Base-by-base conservation (phyloP, 805 yeast species). In the Starmerella sp. region DNA sequence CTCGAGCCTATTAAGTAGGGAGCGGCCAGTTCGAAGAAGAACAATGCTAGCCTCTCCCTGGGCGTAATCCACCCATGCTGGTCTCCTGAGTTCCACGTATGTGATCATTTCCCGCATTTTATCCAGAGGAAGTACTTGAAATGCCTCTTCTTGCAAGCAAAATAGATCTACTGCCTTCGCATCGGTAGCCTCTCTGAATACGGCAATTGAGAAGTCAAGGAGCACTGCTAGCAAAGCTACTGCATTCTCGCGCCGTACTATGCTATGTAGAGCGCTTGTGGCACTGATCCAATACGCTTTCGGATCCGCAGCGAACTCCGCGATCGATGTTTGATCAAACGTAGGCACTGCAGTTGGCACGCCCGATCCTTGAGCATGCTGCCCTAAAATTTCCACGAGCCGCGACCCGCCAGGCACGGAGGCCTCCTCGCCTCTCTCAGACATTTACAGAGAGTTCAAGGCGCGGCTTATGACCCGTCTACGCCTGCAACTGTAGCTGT, bases 11-110 rank as follows among this genome's bases (percentile, higher is more conserved):
- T 45, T 41, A 1, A 53, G 36, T 22, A 55, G 13, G 4, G 42
- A 11, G 14, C 53, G 54, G 17, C 53, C 37, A 13, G 51, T 48
- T 6, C 61, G 53, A 7, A 60, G 48, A 14, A 59, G 47, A 0
- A 43, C 44, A 11, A 59, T 49, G 36, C 60, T 54, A 15, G 51
- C 39, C 13, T 52, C 36, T 28, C 59, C 56, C 37, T 39, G 42
- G 4, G 57, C 54, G 13, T 15, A 39, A 2, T 15, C 38, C 6
- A 44, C 36, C 15, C 53, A 45, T 34, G 6, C 36, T 6, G 22
- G 8, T 7, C 15, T 13, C 14, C 60, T 48, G 3, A 11, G 28
- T 37, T 54, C 60, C 8, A 54, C 35, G 48, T 38, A 54, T 2
- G 47, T 39, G 43, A 57, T 44, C 17, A 58, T 37, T 34, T 36